A percentile compares a stretch with the other conserved stretches of the same genome.
These are phyloP conservation scores for Linderniella brevidens DNA, from an alignment of 257 asterid species.

Conservation along the genomic window DNA sequence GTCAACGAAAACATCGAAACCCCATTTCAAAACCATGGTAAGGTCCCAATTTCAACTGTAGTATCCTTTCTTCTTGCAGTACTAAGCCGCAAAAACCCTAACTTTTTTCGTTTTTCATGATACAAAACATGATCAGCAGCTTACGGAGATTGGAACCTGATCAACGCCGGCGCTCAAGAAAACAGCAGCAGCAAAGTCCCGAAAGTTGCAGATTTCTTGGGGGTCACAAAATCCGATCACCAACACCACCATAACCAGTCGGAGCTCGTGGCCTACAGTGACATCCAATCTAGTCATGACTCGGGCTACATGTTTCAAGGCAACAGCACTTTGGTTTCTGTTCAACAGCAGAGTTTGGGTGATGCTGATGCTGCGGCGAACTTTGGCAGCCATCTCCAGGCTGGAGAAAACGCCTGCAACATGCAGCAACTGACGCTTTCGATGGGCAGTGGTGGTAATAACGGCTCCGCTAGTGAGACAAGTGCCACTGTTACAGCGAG, in stretches of 20 bases:
- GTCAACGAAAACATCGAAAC: slow-evolving; percentile 39
- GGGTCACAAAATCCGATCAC: slow-evolving; percentile 31
- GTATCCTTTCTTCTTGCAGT: too few relatives aligned
- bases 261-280: slow-evolving; percentile 33
- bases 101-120: neutral
- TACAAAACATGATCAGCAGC: neutral
- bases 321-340: slow-evolving; percentile 14
- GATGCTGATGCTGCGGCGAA: too few relatives aligned
- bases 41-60: neutral
- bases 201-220: slow-evolving; percentile 68
- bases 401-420: slow-evolving; percentile 11
- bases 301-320: slow-evolving; percentile 34
- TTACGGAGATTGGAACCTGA: slow-evolving; percentile 54
- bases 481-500: slow-evolving; percentile 23
- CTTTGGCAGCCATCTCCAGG: too few relatives aligned
- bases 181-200: slow-evolving; percentile 42
- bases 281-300: slow-evolving; percentile 16
- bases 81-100: too few relatives aligned
- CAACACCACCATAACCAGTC: slow-evolving; percentile 22
- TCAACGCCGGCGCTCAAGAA: slow-evolving; percentile 9
- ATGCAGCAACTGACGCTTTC: slow-evolving; percentile 64
- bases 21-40: slow-evolving; percentile 60
- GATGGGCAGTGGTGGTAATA: slow-evolving; percentile 63
- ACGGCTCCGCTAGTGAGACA: slow-evolving; percentile 15
- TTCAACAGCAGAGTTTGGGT: too few relatives aligned